Conservation (phyloP, 345 rosid genomes). For the Rubroshorea leprosula region DNA sequence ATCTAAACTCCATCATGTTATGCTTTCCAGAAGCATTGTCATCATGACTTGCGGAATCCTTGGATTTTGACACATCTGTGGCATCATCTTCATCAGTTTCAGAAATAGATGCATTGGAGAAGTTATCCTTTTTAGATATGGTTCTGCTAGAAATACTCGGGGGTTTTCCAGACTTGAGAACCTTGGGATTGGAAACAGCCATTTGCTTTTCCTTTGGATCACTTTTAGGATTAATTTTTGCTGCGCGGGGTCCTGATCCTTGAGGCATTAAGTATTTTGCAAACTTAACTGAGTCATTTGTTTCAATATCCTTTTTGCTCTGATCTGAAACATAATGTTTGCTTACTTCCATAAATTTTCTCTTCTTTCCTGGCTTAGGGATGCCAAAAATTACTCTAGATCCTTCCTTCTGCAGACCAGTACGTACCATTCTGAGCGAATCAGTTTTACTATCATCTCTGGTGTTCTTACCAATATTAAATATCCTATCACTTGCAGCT, state of each 20-base stretch:
- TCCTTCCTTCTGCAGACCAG: slow-evolving; percentile 83
- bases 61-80: slow-evolving; percentile 33
- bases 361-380: slow-evolving; percentile 96
- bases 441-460: slow-evolving; percentile 46
- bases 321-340: slow-evolving; percentile 70
- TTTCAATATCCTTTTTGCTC: slow-evolving; percentile 34
- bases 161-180: slow-evolving; percentile 50
- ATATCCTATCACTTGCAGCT: slow-evolving; percentile 47
- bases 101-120: slow-evolving; percentile 26
- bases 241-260: slow-evolving; percentile 55
- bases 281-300: slow-evolving; percentile 59
- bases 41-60: slow-evolving; percentile 32
- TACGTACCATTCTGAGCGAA: slow-evolving; percentile 50
- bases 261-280: slow-evolving; percentile 62
- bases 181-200: slow-evolving; percentile 46
- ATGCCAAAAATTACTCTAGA: slow-evolving; percentile 75
- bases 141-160: slow-evolving; percentile 41
- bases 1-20: no score
- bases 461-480: slow-evolving; percentile 64
- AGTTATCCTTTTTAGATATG: slow-evolving; percentile 39
- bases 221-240: slow-evolving; percentile 46
- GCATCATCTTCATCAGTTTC: slow-evolving; percentile 29
- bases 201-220: slow-evolving; percentile 55
- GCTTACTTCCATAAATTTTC: slow-evolving; percentile 98
- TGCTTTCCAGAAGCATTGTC: slow-evolving; percentile 32